Base-by-base conservation (phyloP, 805 yeast species). In the Cyberlindnera nakhonratchasimensis region DNA sequence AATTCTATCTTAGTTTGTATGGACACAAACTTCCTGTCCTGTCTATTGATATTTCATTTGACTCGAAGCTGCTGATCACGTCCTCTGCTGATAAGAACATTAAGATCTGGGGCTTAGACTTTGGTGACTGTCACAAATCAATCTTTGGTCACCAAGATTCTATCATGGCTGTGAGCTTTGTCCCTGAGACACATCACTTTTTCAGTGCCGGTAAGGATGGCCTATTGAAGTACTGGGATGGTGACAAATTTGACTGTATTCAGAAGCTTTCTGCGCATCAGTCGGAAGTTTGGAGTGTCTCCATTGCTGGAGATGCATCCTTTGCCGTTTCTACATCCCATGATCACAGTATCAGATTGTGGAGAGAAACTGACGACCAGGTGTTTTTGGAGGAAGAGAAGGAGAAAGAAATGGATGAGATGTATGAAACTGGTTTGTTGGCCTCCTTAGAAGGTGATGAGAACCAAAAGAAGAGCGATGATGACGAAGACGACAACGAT, bases 111-210 rank as follows among this genome's bases (percentile, higher is more conserved):
- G 99, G 99, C 39, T 69, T 93, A 45, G 99, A 93, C 63, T 93
- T 93, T 65, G 99, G 99, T 65, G 99, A 93, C 65, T 93, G 99
- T 71, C 99, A 93, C 64, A 85, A 84, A 61, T 91, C 98, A 2
- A 79, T 93, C 21, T 93, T 93, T 63, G 99, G 95, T 1, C 99
- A 93, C 62, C 96, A 89, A 58, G 99, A 93, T 62, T 83, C 96
- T 3, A 86, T 93, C 45, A 87, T 91, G 96, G 74, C 75, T 50
- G 96, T 91, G 23, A 75, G 70, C 47, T 93, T 93, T 57, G 72
- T 89, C 39, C 91, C 95, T 2, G 81, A 79, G n/a, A 73, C 86
- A 12, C 96, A 91, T 61, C 79, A 90, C 62, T 90, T 93, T 64
- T 86, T 93, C 66, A 82, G 95, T 43, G 80, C 87, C 44, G 82